A percentile compares a stretch with the other conserved stretches of the same genome.
Conservation (phyloP, 2,329 filamentous ascomycete genomes). For the Fusarium dimerum region DNA sequence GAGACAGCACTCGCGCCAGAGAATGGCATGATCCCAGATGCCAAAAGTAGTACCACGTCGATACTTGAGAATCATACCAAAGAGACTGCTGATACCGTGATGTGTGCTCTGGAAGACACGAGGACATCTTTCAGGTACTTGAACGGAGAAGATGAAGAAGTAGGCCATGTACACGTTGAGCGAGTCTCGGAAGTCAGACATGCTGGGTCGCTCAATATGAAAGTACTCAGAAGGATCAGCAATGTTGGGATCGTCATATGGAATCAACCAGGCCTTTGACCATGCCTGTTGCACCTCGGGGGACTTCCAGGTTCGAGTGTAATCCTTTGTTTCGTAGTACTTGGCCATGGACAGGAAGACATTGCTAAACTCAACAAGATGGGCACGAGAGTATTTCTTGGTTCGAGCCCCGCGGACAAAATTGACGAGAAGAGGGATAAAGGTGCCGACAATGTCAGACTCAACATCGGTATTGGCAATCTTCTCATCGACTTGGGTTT, state of each 20-base stretch:
- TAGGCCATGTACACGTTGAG: conserved; percentile 17
- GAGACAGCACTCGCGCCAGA: conserved; percentile 21
- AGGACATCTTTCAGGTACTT: conserved; percentile 16
- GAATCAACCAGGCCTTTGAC: conserved; percentile 15
- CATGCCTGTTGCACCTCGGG: conserved; percentile 11
- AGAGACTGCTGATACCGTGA: conserved; percentile 22
- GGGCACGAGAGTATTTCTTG: conserved; percentile 8
- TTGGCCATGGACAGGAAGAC: conserved; percentile 18
- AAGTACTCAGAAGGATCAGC: conserved; percentile 12
- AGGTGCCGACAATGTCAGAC: conserved; percentile 7
- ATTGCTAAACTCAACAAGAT: conserved; percentile 21
- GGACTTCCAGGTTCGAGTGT: conserved; percentile 17
- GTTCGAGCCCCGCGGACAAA: conserved; percentile 21
- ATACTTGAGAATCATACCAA: conserved; percentile 16
- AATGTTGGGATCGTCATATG: conserved; percentile 16
- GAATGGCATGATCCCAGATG: conserved; percentile 23
- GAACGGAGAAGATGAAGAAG: conserved; percentile 18
- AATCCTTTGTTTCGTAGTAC: conserved; percentile 22
- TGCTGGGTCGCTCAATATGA: conserved; percentile 17
- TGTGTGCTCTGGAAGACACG: conserved; percentile 23
- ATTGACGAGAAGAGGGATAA: conserved; percentile 17
- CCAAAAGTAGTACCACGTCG: conserved; percentile 19
- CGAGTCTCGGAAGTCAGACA: conserved; percentile 14
- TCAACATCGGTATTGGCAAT: conserved; percentile 13
- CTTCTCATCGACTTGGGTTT: conserved; percentile 20